Conservation (phyloP, 352 stramenopile genomes). For the Elongisporangium prolatum region DNA sequence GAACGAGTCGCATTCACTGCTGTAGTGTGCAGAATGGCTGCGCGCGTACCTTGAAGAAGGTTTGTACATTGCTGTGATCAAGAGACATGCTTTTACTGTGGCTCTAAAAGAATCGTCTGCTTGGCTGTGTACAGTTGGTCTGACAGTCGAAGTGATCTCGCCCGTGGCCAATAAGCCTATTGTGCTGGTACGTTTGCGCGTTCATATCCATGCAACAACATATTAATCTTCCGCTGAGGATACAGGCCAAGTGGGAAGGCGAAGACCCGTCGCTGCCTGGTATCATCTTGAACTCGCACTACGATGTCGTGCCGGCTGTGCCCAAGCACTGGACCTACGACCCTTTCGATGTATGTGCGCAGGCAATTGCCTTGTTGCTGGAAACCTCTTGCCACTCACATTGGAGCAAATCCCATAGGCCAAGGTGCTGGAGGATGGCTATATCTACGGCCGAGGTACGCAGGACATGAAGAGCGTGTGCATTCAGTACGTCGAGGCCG, state of each 20-base stretch:
- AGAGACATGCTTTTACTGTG: not conserved
- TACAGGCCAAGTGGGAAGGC: slow-evolving; percentile 79
- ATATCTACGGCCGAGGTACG: slow-evolving; percentile 91
- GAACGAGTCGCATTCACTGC: not conserved
- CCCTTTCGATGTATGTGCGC: slow-evolving; percentile 76
- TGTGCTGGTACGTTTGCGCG: slow-evolving; percentile 85
- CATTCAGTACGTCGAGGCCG: slow-evolving; percentile 94
- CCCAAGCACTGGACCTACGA: slow-evolving; percentile 86
- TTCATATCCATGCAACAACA: not conserved
- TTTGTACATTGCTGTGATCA: slow-evolving; percentile 10
- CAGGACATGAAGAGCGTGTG: slow-evolving; percentile 98
- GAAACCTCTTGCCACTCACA: not conserved
- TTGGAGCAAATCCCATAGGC: slow-evolving; percentile 12
- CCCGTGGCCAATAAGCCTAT: slow-evolving; percentile 78
- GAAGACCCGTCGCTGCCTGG: slow-evolving; percentile 76
- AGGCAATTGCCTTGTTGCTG: not conserved
- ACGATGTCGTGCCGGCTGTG: slow-evolving; percentile 93
- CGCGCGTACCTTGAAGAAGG: slow-evolving; percentile 40
- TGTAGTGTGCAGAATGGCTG: slow-evolving; percentile 61
- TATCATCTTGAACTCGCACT: slow-evolving; percentile 95
- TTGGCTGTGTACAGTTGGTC: slow-evolving; percentile 19
- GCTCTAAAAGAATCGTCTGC: not conserved
- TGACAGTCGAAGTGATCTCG: slow-evolving; percentile 48
- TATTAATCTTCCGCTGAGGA: no score
- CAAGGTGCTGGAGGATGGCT: slow-evolving; percentile 84